Base-by-base conservation (phyloP, 73 alveolate species). In the Symbiodinium pilosum region DNA sequence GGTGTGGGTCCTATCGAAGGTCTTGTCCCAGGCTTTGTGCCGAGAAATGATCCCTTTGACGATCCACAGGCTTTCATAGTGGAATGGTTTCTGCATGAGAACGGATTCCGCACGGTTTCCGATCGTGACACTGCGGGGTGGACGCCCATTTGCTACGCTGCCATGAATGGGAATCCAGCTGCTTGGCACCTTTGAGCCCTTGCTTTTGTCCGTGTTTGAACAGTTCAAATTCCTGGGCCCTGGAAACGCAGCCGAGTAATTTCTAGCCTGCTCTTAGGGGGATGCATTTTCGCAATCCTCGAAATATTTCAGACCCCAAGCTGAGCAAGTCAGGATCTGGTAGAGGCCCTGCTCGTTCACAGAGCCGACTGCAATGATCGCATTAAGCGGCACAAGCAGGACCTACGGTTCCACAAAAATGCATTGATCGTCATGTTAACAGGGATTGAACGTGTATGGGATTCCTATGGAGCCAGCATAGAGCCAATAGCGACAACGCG, bases 31-130 rank as follows among this genome's bases (percentile, higher is more conserved):
- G 75, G 92, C 44, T 84, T 28, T 32, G 93, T 36, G 81, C 38
- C 81, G 7, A 32, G 38, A 64, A 64, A 38, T 5, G 81, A 64
- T n/a, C 81, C 81, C 38, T 28, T 64, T 18, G 34, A 64, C 5
- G 81, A 64, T 18, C 38, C 30, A 64, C 38, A 64, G 81, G 14
- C 81, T 64, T 20, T 64, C 12, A n/a, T 64, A 20, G 81, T 64
- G 81, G 81, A 64, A 38, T 64, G 81, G 81, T 64, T 64, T n/a
- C 81, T 64, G 81, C 81, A 64, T n/a, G 38, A 64, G 41, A 64
- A 64, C 38, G 81, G 81, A 9, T 64, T 64, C 81, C 32, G 34
- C 39, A 24, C 81, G 12, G 41, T 64, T 28, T n/a, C 30, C 39
- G 81, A 64, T 34, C 81, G 81, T 18, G 81, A 64, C 38, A 9